Evolutionary conservation across 768 basidiomycete species (phyloP), one percentile per base, ranked within the genome.

Genomic region (Leucocoprinus leucothites): DNA sequence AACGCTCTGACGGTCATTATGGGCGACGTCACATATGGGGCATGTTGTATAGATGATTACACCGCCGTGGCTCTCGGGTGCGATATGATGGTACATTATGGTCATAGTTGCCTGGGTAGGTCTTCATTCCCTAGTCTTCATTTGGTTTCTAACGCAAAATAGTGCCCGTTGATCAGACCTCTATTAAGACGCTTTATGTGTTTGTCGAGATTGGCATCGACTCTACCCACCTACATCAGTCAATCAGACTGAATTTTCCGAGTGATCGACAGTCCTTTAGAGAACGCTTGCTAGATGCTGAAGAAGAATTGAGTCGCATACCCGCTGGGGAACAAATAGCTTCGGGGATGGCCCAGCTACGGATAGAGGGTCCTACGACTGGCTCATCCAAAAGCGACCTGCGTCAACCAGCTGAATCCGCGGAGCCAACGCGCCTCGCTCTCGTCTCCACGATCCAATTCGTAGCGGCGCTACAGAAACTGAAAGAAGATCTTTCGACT

Each of bases 361-460:
- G 80, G 44, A 87, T 96, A 57, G 83, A 86, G 57, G 82, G 75
- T 1, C 60, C 63, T 6, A 36, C 50, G 3, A 57, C 56, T 9
- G 58, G 43, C 8, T 55, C 49, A 22, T 36, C 28, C 19, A 18
- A 26, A 16, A 42, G 1, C 1, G 48, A 25, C 49, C 53, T 9
- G 35, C 58, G 7, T 31, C 45, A 31, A 60, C 51, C 42, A 7
- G 35, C 50, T 4, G 18, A 41, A 42, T n/a, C 58, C 22, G 55
- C 60, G 41, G 64, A 69, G 43, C 74, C 72, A 4, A 97, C 94
- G 16, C 81, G 87, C 58, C 71, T 98, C 16, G 95, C 95, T 0
- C 71, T 98, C 24, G 97, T 99, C 0, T 98, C 95, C 0, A 99
- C 97, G 0, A 98, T 99, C 28, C 97, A 99, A 67, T 99, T 99